These are phyloP conservation scores for Podila minutissima DNA, from an alignment of 192 early-diverging fungal species.

Conservation along the genomic window DNA sequence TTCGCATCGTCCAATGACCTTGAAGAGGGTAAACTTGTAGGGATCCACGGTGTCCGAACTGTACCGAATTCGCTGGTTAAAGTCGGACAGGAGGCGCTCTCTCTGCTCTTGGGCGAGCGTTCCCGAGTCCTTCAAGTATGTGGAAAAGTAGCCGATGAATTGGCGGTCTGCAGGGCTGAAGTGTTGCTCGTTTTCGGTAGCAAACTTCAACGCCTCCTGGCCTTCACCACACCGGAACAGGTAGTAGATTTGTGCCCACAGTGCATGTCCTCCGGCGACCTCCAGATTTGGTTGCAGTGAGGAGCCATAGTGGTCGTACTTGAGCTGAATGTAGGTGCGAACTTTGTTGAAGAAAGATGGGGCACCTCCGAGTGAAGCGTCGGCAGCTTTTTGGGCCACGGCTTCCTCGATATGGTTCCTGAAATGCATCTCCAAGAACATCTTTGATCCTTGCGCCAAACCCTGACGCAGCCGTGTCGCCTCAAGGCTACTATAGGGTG, in stretches of 20 bases:
- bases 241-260: slow-evolving; percentile 91
- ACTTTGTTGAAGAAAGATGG: slow-evolving; percentile 79
- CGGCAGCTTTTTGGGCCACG: slow-evolving; percentile 68
- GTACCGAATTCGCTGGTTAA: slow-evolving; percentile 58
- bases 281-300: slow-evolving; percentile 54
- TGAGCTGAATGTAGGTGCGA: slow-evolving; percentile 76
- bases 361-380: slow-evolving; percentile 81
- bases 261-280: slow-evolving; percentile 61
- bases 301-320: slow-evolving; percentile 66
- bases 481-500: slow-evolving; percentile 23
- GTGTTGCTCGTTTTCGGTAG: slow-evolving; percentile 61
- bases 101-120: slow-evolving; percentile 58
- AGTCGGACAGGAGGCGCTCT: slow-evolving; percentile 68
- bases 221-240: slow-evolving; percentile 81
- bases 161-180: slow-evolving; percentile 68
- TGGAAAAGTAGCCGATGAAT: slow-evolving; percentile 78
- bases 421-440: slow-evolving; percentile 66
- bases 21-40: slow-evolving; percentile 93
- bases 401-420: slow-evolving; percentile 53
- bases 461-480: slow-evolving; percentile 37
- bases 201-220: slow-evolving; percentile 75
- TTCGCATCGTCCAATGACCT: slow-evolving; percentile 91
- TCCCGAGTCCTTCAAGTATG: slow-evolving; percentile 64
- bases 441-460: slow-evolving; percentile 54
- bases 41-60: slow-evolving; percentile 71